These are phyloP conservation scores for Chenopodium suecicum DNA, from an alignment of 148 eudicot species.

Conservation along the genomic window DNA sequence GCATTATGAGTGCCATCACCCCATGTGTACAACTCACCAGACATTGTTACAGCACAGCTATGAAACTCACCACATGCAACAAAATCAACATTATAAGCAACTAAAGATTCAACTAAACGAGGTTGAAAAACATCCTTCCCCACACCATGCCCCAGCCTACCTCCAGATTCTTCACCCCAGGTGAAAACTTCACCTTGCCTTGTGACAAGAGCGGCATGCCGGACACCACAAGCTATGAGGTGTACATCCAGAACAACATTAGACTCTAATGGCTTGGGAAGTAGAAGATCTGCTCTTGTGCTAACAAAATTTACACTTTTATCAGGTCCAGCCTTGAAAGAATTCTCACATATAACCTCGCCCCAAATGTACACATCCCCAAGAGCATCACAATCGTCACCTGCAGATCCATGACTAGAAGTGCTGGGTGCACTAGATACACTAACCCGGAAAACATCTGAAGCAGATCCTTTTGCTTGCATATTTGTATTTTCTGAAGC, in stretches of 20 bases:
- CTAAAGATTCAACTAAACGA: constrained; percentile 66
- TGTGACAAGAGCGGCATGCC: constrained; percentile 83
- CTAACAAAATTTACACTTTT: constrained; percentile 41
- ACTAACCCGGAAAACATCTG: constrained; percentile 85
- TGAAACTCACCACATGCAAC: constrained; percentile 98
- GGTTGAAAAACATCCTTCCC: constrained; percentile 77
- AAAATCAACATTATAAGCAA: constrained; percentile 64
- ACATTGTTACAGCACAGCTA: constrained; percentile 81
- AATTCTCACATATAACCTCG: constrained; percentile 69
- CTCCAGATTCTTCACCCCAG: constrained; percentile 99
- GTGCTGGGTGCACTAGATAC: constrained; percentile 97
- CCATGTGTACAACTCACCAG: constrained; percentile 94
- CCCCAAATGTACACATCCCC: constrained; percentile 99
- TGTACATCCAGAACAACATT: constrained; percentile 86
- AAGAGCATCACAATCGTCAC: constrained; percentile 90
- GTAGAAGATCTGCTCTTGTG: constrained; percentile 65
- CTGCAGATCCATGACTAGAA: constrained; percentile 91
- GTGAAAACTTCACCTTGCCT: constrained; percentile 92
- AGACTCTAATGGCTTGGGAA: constrained; percentile 81
- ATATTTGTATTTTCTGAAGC: constrained; percentile 72
- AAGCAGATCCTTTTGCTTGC: constrained; percentile 76
- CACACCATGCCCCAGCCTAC: constrained; percentile 93
- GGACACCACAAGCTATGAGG: constrained; percentile 83
- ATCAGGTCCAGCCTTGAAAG: constrained; percentile 49
- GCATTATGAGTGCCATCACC: constrained; percentile 92